Percentiles rank a stretch among this genome's conserved stretches.
Conservation (phyloP, 345 rosid genomes). For the Moricandia arvensis region DNA sequence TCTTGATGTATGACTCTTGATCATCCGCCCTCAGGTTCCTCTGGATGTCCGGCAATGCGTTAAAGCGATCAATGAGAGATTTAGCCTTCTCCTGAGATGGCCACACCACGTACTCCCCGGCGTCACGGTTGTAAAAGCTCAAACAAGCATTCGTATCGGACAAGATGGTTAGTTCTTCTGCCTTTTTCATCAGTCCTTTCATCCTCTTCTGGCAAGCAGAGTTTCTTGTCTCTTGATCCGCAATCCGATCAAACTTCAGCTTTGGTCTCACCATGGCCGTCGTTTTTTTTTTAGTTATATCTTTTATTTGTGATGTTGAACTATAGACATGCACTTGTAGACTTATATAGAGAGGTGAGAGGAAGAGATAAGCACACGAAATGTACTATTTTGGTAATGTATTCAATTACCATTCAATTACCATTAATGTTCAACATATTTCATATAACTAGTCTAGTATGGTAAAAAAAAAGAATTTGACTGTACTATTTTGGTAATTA, state of each 20-base stretch:
- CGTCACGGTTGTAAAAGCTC: not conserved
- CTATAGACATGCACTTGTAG: not conserved
- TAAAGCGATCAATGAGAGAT: not conserved
- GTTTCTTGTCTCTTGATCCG: not conserved
- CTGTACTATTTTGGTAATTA: not conserved
- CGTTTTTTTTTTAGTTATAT: not conserved
- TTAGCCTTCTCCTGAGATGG: not conserved
- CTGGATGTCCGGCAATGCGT: not conserved
- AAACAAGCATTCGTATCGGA: not conserved
- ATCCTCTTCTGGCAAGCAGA: not conserved
- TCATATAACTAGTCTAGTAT: not conserved
- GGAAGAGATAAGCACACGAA: not conserved
- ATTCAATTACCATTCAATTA: not conserved
- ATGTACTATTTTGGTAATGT: not conserved
- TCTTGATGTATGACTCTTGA: not conserved
- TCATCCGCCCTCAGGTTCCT: not conserved
- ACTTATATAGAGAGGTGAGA: constrained; percentile 1
- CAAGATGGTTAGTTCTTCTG: not conserved
- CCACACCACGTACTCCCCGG: not conserved
- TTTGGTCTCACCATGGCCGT: not conserved
- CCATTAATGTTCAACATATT: not conserved
- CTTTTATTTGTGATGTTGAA: not conserved
- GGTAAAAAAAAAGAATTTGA: not conserved
- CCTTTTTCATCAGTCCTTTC: not conserved
- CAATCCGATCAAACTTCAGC: not conserved